Evolutionary conservation across 768 basidiomycete genomes (phyloP), one percentile per base, ranked within the genome.

Genomic region (Termitomyces sp.): DNA sequence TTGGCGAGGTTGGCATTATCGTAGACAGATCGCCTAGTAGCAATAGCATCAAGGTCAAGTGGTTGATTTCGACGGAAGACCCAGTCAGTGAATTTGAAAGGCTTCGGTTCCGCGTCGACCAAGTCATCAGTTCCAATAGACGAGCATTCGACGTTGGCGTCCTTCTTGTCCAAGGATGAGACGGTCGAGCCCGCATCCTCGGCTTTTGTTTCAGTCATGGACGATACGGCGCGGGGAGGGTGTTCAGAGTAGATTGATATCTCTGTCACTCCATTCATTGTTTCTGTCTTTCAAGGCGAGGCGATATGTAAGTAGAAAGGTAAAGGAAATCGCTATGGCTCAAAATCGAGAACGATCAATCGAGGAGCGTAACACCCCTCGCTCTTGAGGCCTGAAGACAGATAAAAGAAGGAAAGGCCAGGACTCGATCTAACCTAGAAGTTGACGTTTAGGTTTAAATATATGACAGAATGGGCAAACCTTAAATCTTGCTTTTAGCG

Each of bases 1-100:
- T 70, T 62, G 0, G 73, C 76, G 6, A 79, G 66, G 31, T 70
- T 60, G 11, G 77, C 76, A 53, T 84, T 77, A 44, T 83, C 81
- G 58, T 73, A 83, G 15, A 82, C 76, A 2, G 79, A 80, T 5
- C 76, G 74, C 31, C 68, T 73, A n/a, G 82, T 83, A 4, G 79
- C 70, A 44, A 72, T 73, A 13, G 76, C 62, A 48, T 78, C 75
- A 10, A 65, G 67, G 53, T 74, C 70, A 11, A 60, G 35, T 3
- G 60, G 55, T 7, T 60, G 59, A 15, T 63, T 56, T 18, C 68
- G 68, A 31, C 65, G 63, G 46, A 75, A 69, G 13, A 76, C 53
- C 64, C 62, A 74, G 55, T 69, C 60, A 42, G 67, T 64, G 35
- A 73, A 64, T 48, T 62, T 71, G 61, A 74, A 69, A 10, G 72